Base-by-base conservation (phyloP, 169 alveolate species). In the Ichthyophthirius multifiliis region DNA sequence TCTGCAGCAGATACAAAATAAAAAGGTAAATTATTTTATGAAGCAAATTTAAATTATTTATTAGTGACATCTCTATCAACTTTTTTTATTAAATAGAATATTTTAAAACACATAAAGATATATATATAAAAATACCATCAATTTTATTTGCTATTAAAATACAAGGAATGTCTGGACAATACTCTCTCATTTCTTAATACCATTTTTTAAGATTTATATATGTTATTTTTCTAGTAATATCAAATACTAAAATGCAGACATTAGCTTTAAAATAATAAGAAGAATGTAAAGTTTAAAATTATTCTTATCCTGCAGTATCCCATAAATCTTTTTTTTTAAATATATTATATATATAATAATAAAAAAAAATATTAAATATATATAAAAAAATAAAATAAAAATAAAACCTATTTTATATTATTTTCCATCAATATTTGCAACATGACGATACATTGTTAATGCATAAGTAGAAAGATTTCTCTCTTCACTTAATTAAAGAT, bases 251-350 rank as follows among this genome's bases (percentile, higher is more conserved):
- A 65, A 95, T 92, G 64, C 96, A 92, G 4, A 94, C 96, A 55
- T 95, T 89, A 5, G 98, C 97, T 83, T 93, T 89, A 64, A 91
- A 95, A 76, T 92, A 95, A 55, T 90, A 91, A 16, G 94, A 83
- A 31, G 96, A 93, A 84, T 95, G 97, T 43, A 95, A 62, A 32
- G 89, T 89, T 48, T 88, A 77, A 83, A 95, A 95, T 48, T 86
- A 93, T 83, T 95, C 98, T 83, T 95, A 93, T 43, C 98, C 98
- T 16, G 97, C 97, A 2, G 98, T 95, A 82, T 95, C 98, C 97
- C 98, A 95, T 55, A 95, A 87, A 85, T 95, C 98, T 79, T 37
- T 16, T 7, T 9, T 34, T 34, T 30, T 34, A 9, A 65, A 12
- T 0, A 32, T 76, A 41, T 34, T 63, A 32, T 64, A 48, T n/a